phyloP scores from a whole-genome alignment of 768 basidiomycete species.

The Trametes coccinea region DNA sequence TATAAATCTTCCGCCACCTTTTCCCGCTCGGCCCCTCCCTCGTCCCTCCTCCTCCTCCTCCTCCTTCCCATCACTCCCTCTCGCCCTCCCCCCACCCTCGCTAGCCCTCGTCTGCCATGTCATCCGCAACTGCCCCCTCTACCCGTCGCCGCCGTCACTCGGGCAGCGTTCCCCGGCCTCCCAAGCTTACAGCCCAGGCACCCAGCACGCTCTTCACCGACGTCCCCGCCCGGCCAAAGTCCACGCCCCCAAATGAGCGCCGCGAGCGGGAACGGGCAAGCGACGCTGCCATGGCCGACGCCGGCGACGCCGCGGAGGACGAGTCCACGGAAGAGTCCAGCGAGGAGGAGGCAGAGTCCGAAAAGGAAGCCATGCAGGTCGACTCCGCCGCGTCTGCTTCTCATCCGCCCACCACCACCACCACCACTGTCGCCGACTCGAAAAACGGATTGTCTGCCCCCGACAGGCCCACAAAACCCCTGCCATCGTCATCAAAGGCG shows the following conservation, averaged over 20 bases:
- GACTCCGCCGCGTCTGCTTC: constrained; percentile 15
- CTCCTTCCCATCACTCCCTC: neutral
- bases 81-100: constrained; percentile 2
- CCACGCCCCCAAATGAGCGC: constrained; percentile 65
- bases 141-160: constrained; percentile 53
- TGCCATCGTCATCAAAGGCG: constrained; percentile 47
- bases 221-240: constrained; percentile 72
- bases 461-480: constrained; percentile 64
- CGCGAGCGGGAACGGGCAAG: constrained; percentile 33
- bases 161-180: constrained; percentile 32
- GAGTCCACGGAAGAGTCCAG: constrained; percentile 9
- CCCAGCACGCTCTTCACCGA: constrained; percentile 34
- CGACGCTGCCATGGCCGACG: constrained; percentile 12
- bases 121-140: constrained; percentile 10
- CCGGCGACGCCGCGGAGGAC: constrained; percentile 32
- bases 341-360: constrained; percentile 21
- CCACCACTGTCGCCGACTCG: constrained; percentile 25
- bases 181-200: constrained; percentile 23
- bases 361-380: constrained; percentile 26
- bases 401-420: constrained; percentile 15
- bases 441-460: constrained; percentile 13
- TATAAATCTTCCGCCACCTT: neutral
- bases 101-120: constrained; percentile 14
- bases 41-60: neutral
- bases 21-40: neutral